phyloP scores from a whole-genome alignment of 805 yeast genomes.

The Saccharomycopsis oosterbeekiorum region DNA sequence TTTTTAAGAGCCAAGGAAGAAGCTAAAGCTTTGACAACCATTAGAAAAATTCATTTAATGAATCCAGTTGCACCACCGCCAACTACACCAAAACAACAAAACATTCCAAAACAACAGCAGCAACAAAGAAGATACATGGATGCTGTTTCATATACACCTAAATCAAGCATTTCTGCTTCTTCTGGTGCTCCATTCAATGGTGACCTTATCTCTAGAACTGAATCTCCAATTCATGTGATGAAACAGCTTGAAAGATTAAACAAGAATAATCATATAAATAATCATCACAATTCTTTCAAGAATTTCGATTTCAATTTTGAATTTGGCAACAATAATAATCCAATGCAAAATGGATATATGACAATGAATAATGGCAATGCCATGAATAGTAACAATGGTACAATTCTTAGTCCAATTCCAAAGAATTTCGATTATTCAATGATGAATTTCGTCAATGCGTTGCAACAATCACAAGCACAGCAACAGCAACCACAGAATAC shows the following conservation, averaged over 20 bases:
- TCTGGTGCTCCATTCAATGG: conserved; percentile 6
- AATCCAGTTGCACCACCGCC: conserved; percentile 6
- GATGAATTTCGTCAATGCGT: not conserved
- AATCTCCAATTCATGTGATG: conserved; percentile 17
- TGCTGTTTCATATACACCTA: not conserved
- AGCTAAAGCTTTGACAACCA: conserved; percentile 24
- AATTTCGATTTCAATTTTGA: not conserved
- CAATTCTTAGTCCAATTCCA: not conserved
- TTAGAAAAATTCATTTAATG: conserved; percentile 26
- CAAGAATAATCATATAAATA: not conserved
- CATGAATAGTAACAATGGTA: not conserved
- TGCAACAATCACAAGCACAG: not conserved
- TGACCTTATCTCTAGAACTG: conserved; percentile 15
- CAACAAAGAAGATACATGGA: conserved; percentile 1
- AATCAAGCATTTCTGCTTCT: not conserved
- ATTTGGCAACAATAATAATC: not conserved
- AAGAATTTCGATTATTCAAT: not conserved
- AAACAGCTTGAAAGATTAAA: not conserved
- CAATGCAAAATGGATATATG: not conserved
- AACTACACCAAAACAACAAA: not conserved
- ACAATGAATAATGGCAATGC: not conserved
- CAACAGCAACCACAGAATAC: not conserved
- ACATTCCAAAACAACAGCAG: not conserved
- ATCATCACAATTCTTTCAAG: not conserved
- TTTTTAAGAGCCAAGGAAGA: conserved; percentile 26